A percentile compares a stretch with the other conserved stretches of the same genome.
Conservation (phyloP, 768 basidiomycete species). For the Mycena latifolia region DNA sequence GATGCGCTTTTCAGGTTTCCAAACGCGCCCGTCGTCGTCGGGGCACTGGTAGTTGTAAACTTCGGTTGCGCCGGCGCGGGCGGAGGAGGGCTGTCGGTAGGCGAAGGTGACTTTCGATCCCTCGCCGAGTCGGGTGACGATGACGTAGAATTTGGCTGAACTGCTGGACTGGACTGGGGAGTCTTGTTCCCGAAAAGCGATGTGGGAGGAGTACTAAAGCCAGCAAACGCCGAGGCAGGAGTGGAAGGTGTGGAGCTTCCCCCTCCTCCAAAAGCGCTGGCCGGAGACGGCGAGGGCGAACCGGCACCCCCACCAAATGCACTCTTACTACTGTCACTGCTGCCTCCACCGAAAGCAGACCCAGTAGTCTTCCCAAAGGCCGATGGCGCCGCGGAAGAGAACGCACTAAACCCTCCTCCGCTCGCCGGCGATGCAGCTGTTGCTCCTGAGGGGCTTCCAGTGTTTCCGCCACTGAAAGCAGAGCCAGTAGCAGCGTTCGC, state of each 20-base stretch:
- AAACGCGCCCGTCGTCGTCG: conserved; percentile 51
- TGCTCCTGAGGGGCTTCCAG: not conserved
- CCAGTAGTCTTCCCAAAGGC: conserved; percentile 43
- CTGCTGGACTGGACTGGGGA: conserved; percentile 19
- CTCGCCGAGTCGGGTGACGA: conserved; percentile 39
- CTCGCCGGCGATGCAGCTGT: conserved; percentile 16
- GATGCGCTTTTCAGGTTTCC: conserved; percentile 51
- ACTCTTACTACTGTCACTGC: not conserved
- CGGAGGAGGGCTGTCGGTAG: conserved; percentile 29
- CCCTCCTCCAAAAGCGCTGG: conserved; percentile 12
- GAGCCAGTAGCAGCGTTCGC: conserved; percentile 27
- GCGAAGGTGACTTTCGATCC: conserved; percentile 33
- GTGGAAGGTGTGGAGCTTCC: conserved; percentile 8
- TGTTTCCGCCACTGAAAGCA: conserved; percentile 12
- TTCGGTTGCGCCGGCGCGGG: conserved; percentile 30
- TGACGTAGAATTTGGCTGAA: conserved; percentile 30
- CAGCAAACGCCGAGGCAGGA: conserved; percentile 29
- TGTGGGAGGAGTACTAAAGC: conserved; percentile 9
- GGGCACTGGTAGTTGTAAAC: conserved; percentile 40
- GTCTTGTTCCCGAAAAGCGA: conserved; percentile 27
- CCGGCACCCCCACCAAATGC: conserved; percentile 18
- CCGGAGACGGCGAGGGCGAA: conserved; percentile 9
- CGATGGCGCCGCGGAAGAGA: conserved; percentile 40
- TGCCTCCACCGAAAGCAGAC: conserved; percentile 21
- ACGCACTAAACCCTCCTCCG: conserved; percentile 40